phyloP scores from a whole-genome alignment of 2,329 filamentous ascomycete species.

The Hypoxylon sp. region DNA sequence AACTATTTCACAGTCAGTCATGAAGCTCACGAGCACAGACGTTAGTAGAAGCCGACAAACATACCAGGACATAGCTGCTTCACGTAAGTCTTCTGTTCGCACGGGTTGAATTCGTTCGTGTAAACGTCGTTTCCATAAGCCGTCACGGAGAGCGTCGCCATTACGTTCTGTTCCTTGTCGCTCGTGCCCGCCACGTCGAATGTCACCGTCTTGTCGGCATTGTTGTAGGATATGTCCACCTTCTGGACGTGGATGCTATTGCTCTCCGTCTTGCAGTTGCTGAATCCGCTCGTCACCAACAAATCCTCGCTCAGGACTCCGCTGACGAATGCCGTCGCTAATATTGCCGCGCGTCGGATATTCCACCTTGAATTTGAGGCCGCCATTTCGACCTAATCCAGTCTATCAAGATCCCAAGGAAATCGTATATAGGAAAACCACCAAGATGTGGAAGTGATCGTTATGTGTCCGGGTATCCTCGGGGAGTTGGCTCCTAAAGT shows the following conservation, averaged over 20 bases:
- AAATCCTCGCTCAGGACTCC: conserved; percentile 72
- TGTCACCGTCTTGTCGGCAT: conserved; percentile 72
- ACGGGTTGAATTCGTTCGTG: conserved; percentile 83
- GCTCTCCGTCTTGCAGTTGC: conserved; percentile 69
- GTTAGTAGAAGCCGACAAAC: conserved; percentile 39
- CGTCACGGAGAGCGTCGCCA: conserved; percentile 75
- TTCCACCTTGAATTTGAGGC: conserved; percentile 42
- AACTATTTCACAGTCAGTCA: conserved; percentile 57
- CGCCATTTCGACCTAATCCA: conserved; percentile 39
- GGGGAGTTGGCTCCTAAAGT: conserved; percentile 4
- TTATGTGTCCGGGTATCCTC: conserved; percentile 18
- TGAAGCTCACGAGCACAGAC: neutral
- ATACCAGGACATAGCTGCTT: conserved; percentile 81
- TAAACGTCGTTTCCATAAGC: conserved; percentile 89
- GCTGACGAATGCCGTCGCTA: conserved; percentile 50
- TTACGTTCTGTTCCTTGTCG: conserved; percentile 77
- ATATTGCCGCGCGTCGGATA: conserved; percentile 43
- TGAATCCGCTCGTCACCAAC: conserved; percentile 82
- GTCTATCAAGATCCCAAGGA: conserved; percentile 22
- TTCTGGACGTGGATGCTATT: conserved; percentile 75
- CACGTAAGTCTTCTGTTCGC: conserved; percentile 71
- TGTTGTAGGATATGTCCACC: conserved; percentile 82
- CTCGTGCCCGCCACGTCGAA: conserved; percentile 88
- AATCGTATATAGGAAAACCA: conserved; percentile 23
- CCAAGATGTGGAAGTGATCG: conserved; percentile 16